Evolutionary conservation across 768 basidiomycete species (phyloP).

Genomic region (Lactarius evosmus): DNA sequence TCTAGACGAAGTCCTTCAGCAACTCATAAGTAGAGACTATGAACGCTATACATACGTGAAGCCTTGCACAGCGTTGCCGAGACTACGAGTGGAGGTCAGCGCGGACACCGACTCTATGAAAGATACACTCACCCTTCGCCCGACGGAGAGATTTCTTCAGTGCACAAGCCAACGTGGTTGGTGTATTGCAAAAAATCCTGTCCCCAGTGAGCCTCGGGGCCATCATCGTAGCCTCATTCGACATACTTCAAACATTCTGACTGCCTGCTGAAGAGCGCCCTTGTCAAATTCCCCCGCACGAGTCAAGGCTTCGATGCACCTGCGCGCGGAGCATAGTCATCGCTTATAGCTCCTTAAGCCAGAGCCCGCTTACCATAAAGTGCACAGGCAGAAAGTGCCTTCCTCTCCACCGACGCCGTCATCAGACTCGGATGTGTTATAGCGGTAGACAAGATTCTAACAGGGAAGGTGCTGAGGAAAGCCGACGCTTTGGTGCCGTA

Average conservation of each 20-base stretch:
- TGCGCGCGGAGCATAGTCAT: slow-evolving; percentile 32
- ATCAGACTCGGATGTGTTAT: slow-evolving; percentile 79
- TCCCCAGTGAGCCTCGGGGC: neutral
- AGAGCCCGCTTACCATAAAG: slow-evolving; percentile 53
- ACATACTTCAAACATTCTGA: slow-evolving; percentile 86
- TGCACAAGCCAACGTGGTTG: slow-evolving; percentile 85
- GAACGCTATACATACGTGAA: slow-evolving; percentile 83
- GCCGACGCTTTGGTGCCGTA: neutral
- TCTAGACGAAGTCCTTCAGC: slow-evolving; percentile 36
- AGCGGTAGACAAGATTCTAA: slow-evolving; percentile 84
- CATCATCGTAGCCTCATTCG: neutral
- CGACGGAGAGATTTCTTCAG: slow-evolving; percentile 80
- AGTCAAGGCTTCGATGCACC: slow-evolving; percentile 87
- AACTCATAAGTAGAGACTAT: slow-evolving; percentile 31
- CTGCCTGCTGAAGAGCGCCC: slow-evolving; percentile 59
- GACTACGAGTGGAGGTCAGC: slow-evolving; percentile 38
- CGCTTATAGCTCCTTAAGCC: neutral
- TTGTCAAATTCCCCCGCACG: slow-evolving; percentile 80
- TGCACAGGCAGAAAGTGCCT: slow-evolving; percentile 91
- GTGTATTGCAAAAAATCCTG: slow-evolving; percentile 78
- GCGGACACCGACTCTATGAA: slow-evolving; percentile 9
- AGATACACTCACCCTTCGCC: slow-evolving; percentile 65
- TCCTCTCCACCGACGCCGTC: slow-evolving; percentile 97
- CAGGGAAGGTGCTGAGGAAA: slow-evolving; percentile 20
- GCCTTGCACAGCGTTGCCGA: slow-evolving; percentile 86